phyloP scores from a whole-genome alignment of 164 flowering plant genomes.

The Dillenia turbinata region DNA sequence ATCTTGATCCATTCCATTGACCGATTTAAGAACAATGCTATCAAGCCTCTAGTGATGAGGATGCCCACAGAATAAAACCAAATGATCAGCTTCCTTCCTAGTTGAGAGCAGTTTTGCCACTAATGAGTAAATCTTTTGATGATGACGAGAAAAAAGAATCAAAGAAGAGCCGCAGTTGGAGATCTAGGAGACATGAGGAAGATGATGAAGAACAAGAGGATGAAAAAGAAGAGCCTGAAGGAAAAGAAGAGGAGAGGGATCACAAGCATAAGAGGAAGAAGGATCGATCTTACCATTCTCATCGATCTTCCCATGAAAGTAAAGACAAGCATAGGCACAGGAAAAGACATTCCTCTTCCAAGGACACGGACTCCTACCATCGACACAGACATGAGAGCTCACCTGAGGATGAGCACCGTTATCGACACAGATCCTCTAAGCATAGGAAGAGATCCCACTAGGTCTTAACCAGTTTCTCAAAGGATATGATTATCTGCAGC shows the following conservation, averaged over 20 bases:
- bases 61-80: too few relatives aligned
- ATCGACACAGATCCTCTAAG: slow-evolving; percentile 21
- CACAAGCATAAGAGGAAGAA: slow-evolving; percentile 44
- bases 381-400: slow-evolving; percentile 30
- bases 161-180: slow-evolving; percentile 50
- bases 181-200: slow-evolving; percentile 33
- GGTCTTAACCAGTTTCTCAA: too few relatives aligned
- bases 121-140: slow-evolving; percentile 21
- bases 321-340: slow-evolving; percentile 44
- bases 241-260: slow-evolving; percentile 27
- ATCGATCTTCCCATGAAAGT: slow-evolving; percentile 38
- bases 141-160: slow-evolving; percentile 31
- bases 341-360: slow-evolving; percentile 42
- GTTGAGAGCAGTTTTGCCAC: too few relatives aligned
- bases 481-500: too few relatives aligned
- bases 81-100: too few relatives aligned
- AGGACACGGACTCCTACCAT: slow-evolving; percentile 27
- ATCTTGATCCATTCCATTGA: too few relatives aligned
- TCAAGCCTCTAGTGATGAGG: too few relatives aligned
- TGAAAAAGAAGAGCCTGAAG: too few relatives aligned
- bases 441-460: slow-evolving; percentile 22
- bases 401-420: slow-evolving; percentile 38
- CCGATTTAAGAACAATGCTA: too few relatives aligned
- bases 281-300: slow-evolving; percentile 46
- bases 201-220: slow-evolving; percentile 17